Percentiles rank a stretch among this genome's conserved stretches.
Evolutionary conservation across 2,329 filamentous ascomycete species (phyloP).

Genomic region (Cladophialophora carrionii): DNA sequence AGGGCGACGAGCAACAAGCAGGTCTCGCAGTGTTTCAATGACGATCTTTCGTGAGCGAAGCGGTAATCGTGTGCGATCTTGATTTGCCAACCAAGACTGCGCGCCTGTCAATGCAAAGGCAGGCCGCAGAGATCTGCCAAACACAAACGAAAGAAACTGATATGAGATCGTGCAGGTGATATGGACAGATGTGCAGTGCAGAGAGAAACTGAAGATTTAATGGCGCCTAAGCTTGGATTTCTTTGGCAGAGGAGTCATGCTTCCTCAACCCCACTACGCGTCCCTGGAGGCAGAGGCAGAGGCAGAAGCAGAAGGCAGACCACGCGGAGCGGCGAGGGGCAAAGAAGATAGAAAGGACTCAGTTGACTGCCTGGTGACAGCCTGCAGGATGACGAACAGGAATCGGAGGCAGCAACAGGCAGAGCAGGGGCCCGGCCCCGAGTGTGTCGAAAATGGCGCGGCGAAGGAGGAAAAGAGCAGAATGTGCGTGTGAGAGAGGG

Average conservation of each 20-base stretch:
- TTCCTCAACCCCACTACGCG: conserved; percentile 25
- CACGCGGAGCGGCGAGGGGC: conserved; percentile 24
- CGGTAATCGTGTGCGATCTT: conserved; percentile 28
- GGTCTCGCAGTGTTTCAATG: conserved; percentile 15
- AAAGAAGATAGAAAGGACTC: conserved; percentile 9
- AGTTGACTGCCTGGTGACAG: conserved; percentile 17
- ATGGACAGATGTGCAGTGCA: conserved; percentile 13
- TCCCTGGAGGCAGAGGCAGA: conserved; percentile 18
- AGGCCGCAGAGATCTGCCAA: conserved; percentile 20
- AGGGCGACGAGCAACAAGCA: conserved; percentile 10
- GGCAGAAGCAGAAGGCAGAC: conserved; percentile 16
- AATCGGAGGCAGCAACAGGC: conserved; percentile 20
- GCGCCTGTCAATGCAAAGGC: conserved; percentile 29
- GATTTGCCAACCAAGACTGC: conserved; percentile 27
- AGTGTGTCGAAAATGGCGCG: conserved; percentile 16
- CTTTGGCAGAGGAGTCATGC: conserved; percentile 28
- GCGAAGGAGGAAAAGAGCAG: neutral
- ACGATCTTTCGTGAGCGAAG: conserved; percentile 18
- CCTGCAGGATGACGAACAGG: conserved; percentile 30
- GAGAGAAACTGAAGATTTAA: conserved; percentile 16
- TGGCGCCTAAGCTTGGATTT: conserved; percentile 25
- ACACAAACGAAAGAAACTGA: conserved; percentile 4
- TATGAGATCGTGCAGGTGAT: neutral
- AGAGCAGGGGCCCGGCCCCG: conserved; percentile 2
- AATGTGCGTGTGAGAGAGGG: neutral